Evolutionary conservation across 176 grass and related monocot genomes (phyloP), one percentile per base, ranked within the genome.

Genomic region (Sorghum bicolor): DNA sequence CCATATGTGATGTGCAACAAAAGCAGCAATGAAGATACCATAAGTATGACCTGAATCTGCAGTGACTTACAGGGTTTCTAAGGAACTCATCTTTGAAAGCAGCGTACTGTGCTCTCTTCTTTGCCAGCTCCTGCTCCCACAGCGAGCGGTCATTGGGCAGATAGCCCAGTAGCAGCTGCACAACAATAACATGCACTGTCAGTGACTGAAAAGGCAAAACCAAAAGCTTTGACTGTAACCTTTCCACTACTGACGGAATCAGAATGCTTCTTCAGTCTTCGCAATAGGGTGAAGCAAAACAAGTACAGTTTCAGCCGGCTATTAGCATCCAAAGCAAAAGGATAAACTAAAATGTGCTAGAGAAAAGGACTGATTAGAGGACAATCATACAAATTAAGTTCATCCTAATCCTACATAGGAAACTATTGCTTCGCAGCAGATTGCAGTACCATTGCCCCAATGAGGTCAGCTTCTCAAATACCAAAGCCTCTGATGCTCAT

Each of bases 151-250:
- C 90, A 58, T 74, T 88, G 43, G 90, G 90, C 76, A 98, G 87
- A 93, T 95, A 95, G 45, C 85, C 63, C 85, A 98, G 77, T 29
- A 95, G 90, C 74, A 98, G 85, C 95, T 95, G 95, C 79, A 64
- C 50, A 67, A 81, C 13, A 67, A 86, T 78, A 73, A 32, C 10
- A 89, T 69, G 19, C 28, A 13, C 41, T 72, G 70, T 69, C 78
- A 84, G 40, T 8, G 22, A 84, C 61, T 36, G 22, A 72, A 66
- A 65, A 57, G 44, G 73, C 24, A 85, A 79, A 75, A 41, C 64
- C 34, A 58, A 79, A 73, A 60, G n/a, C 63, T 83, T 74, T 83
- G 68, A 83, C 48, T 28, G 74, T 39, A 64, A 75, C 43, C 63
- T 72, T 84, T 67, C 76, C 36, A 47, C 48, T 32, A 61, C 64